A percentile compares a stretch with the other conserved stretches of the same genome.
These are phyloP conservation scores for Selenicereus undatus DNA, from an alignment of 148 eudicot species.

Conservation along the genomic window DNA sequence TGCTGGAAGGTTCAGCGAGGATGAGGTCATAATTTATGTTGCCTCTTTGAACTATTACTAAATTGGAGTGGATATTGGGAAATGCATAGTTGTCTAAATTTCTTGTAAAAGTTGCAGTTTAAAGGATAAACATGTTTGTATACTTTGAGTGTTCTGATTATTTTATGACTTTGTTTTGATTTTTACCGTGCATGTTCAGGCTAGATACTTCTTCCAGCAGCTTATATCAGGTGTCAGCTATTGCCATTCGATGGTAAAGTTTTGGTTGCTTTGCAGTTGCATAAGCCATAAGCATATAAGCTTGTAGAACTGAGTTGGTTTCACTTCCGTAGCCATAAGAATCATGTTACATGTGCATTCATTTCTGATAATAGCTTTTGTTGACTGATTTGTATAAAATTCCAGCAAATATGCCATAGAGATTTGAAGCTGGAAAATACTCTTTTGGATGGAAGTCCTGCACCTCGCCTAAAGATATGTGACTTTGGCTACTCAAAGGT, in stretches of 20 bases:
- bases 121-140: not conserved
- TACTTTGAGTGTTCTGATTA: not conserved
- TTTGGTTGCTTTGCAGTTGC: conserved; percentile 1
- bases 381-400: conserved; percentile 1
- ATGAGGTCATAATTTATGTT: conserved; percentile 42
- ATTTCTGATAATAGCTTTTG: conserved; percentile 4
- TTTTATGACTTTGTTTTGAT: not conserved
- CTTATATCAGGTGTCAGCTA: conserved; percentile 78
- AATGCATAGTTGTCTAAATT: too few relatives aligned
- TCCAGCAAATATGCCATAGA: conserved; percentile 85
- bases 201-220: conserved; percentile 88
- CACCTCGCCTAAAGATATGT: conserved; percentile 78
- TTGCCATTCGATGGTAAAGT: conserved; percentile 65
- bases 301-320: not conserved
- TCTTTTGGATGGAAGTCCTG: conserved; percentile 78
- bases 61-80: not conserved
- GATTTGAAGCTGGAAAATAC: conserved; percentile 82
- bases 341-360: not conserved
- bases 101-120: not conserved
- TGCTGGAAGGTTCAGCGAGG: conserved; percentile 81
- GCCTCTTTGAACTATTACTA: not conserved
- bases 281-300: not conserved
- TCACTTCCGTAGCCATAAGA: not conserved
- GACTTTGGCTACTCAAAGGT: conserved; percentile 93
- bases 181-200: conserved; percentile 32